These are phyloP conservation scores for Pseudonitzschia pungens DNA, from an alignment of 108 stramenopile genomes.

Conservation along the genomic window DNA sequence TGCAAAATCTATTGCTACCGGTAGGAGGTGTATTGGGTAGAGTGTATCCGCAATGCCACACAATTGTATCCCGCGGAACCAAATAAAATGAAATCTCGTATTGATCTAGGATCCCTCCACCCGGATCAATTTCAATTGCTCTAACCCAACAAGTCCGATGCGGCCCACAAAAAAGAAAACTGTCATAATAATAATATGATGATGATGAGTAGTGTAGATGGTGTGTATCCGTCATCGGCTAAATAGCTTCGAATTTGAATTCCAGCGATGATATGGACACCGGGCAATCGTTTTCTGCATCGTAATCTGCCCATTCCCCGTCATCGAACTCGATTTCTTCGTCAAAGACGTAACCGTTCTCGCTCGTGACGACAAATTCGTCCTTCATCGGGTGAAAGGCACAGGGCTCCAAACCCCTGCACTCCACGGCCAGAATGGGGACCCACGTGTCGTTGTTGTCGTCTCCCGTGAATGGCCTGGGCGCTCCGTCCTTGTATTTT, in stretches of 20 bases:
- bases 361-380: constrained; percentile 72
- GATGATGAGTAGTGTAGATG: too few species aligned
- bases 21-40: too few species aligned
- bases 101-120: too few species aligned
- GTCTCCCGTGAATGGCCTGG: constrained; percentile 55
- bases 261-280: constrained; percentile 68
- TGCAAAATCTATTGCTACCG: too few species aligned
- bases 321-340: constrained; percentile 84
- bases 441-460: constrained; percentile 69
- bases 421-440: constrained; percentile 73
- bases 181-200: too few species aligned
- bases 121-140: too few species aligned
- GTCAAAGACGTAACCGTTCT: constrained; percentile 65
- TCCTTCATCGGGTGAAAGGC: constrained; percentile 81
- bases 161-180: too few species aligned
- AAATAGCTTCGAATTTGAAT: constrained; percentile 64
- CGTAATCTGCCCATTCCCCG: constrained; percentile 89
- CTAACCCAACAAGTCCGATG: too few species aligned
- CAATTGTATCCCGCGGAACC: too few species aligned
- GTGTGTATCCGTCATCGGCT: not conserved
- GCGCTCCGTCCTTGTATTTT: constrained; percentile 45
- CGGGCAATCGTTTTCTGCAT: constrained; percentile 74
- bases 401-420: constrained; percentile 81
- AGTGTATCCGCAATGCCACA: too few species aligned
- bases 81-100: too few species aligned